Evolutionary conservation across 371 early-diverging fungal genomes (phyloP).

Genomic region (Mucor sp.): DNA sequence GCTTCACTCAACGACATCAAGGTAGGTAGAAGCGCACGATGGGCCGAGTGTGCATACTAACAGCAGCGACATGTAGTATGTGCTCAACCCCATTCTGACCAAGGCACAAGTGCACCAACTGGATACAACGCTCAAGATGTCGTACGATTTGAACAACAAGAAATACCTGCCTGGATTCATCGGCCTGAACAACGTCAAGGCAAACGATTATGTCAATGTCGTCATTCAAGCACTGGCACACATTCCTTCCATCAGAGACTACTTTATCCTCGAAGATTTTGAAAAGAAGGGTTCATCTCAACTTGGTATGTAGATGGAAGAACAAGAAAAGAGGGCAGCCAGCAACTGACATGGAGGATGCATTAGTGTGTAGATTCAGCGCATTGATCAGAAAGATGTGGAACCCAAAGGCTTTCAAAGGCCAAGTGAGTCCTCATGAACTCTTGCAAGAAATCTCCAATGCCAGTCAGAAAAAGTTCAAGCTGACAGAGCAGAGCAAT

Average conservation of each 20-base stretch:
- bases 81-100: constrained; percentile 83
- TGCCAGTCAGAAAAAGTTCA: constrained; percentile 83
- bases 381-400: constrained; percentile 89
- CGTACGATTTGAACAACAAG: constrained; percentile 87
- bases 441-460: constrained; percentile 90
- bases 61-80: constrained; percentile 54
- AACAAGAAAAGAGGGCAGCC: too few species aligned
- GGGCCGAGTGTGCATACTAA: neutral
- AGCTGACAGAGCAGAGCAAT: constrained; percentile 82
- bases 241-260: constrained; percentile 85
- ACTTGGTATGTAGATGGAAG: constrained; percentile 53
- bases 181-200: constrained; percentile 94
- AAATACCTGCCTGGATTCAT: constrained; percentile 91
- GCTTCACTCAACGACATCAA: constrained; percentile 91
- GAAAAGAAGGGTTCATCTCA: constrained; percentile 59
- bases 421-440: constrained; percentile 97
- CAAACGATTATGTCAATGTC: constrained; percentile 96
- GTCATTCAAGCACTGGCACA: constrained; percentile 91
- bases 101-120: constrained; percentile 68
- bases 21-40: constrained; percentile 33
- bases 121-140: constrained; percentile 61
- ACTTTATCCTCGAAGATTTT: constrained; percentile 73
- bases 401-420: constrained; percentile 93
- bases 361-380: constrained; percentile 73
- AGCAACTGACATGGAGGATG: neutral